Conservation (phyloP, 2,329 filamentous ascomycete species). For the Trichoderma gracile region DNA sequence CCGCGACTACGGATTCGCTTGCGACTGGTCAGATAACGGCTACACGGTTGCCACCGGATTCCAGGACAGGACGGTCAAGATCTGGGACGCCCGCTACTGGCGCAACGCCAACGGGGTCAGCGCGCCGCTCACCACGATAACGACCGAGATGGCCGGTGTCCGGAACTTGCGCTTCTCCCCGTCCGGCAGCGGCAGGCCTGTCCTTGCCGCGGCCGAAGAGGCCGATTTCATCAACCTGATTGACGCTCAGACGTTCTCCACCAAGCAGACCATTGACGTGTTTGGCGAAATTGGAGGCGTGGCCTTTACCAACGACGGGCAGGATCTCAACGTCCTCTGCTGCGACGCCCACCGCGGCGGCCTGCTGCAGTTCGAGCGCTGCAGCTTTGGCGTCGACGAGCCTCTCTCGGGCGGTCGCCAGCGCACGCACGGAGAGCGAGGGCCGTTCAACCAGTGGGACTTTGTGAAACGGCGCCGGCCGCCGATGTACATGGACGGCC, state of each 20-base stretch:
- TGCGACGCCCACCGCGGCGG: constrained; percentile 67
- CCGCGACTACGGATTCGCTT: constrained; percentile 71
- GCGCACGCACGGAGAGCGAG: background rate
- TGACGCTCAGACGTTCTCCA: constrained; percentile 63
- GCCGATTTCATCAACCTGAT: constrained; percentile 73
- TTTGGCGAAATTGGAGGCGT: constrained; percentile 75
- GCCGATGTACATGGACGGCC: constrained; percentile 28
- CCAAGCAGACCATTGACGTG: constrained; percentile 70
- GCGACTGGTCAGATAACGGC: constrained; percentile 77
- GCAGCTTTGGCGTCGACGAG: constrained; percentile 35
- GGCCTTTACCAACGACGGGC: constrained; percentile 65
- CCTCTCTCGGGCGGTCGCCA: constrained; percentile 30
- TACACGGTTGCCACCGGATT: constrained; percentile 75
- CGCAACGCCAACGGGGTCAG: constrained; percentile 51
- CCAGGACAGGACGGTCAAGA: constrained; percentile 70
- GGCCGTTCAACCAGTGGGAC: constrained; percentile 10
- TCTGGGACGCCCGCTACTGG: constrained; percentile 77
- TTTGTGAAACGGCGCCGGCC: constrained; percentile 20
- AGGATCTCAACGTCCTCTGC: constrained; percentile 68
- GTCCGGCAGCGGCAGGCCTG: constrained; percentile 63
- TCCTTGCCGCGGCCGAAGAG: constrained; percentile 73
- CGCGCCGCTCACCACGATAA: constrained; percentile 55
- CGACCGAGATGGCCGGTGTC: constrained; percentile 67
- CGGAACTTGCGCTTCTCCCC: constrained; percentile 73
- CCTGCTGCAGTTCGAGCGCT: constrained; percentile 60